These are phyloP conservation scores for Millerozyma acaciae DNA, from an alignment of 805 yeast species.

Conservation along the genomic window DNA sequence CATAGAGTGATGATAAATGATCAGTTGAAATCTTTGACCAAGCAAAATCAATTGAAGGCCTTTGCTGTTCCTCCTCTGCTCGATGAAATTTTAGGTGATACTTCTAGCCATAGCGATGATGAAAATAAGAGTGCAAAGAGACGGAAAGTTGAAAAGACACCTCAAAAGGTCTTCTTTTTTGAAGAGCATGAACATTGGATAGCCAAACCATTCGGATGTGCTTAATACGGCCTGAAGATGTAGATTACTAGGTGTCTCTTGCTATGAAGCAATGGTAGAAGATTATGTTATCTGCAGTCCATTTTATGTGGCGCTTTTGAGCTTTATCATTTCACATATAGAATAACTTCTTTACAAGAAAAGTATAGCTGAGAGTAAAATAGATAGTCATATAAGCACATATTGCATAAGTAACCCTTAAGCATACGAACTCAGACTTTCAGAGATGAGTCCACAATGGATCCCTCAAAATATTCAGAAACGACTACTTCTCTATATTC, in stretches of 20 bases:
- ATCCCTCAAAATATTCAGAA: slow-evolving; percentile 83
- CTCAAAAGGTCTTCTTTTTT: slow-evolving; percentile 18
- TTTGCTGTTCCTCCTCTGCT: slow-evolving; percentile 19
- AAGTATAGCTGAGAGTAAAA: too few relatives aligned
- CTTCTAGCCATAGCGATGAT: slow-evolving; percentile 19
- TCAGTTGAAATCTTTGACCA: slow-evolving; percentile 1
- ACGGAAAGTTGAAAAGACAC: slow-evolving; percentile 5
- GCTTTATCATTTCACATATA: too few relatives aligned
- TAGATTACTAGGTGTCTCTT: too few relatives aligned
- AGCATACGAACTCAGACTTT: too few relatives aligned
- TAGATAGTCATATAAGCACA: too few relatives aligned
- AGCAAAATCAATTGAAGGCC: slow-evolving; percentile 5
- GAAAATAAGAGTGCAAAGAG: slow-evolving; percentile 12
- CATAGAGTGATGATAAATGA: not conserved
- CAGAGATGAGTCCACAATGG: slow-evolving; percentile 47
- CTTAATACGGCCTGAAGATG: too few relatives aligned
- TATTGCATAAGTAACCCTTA: too few relatives aligned
- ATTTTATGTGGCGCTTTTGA: too few relatives aligned
- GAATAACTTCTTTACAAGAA: too few relatives aligned
- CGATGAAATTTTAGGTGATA: slow-evolving; percentile 21
- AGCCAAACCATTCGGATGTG: slow-evolving; percentile 52
- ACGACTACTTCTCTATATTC: slow-evolving; percentile 70
- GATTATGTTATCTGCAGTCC: too few relatives aligned
- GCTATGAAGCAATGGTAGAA: too few relatives aligned
- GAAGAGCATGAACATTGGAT: slow-evolving; percentile 40